A percentile compares a stretch with the other conserved stretches of the same genome.
phyloP scores from a whole-genome alignment of 805 yeast species.

The Spathaspora passalidarum region DNA sequence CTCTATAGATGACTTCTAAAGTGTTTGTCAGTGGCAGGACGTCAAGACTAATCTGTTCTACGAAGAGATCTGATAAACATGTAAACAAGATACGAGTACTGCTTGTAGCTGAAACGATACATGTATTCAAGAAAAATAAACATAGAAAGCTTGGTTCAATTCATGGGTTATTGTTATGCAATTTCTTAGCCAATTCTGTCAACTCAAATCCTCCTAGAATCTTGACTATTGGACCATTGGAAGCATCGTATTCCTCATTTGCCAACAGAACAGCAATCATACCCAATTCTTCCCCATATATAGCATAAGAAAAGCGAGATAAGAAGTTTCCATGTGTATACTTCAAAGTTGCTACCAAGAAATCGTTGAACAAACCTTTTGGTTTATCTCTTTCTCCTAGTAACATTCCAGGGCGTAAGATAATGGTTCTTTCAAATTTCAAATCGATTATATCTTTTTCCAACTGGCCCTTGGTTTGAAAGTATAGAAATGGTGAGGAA shows the following conservation, averaged over 20 bases:
- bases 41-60: too few relatives aligned
- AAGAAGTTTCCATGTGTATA: not conserved
- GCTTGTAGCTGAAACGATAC: too few relatives aligned
- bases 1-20: too few relatives aligned
- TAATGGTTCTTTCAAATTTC: constrained; percentile 67
- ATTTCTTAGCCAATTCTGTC: constrained; percentile 12
- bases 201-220: constrained; percentile 18
- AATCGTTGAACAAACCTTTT: constrained; percentile 35
- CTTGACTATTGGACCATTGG: constrained; percentile 2
- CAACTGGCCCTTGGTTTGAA: constrained; percentile 68
- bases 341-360: not conserved
- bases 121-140: too few relatives aligned
- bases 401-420: constrained; percentile 74
- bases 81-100: too few relatives aligned
- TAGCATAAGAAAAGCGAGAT: constrained; percentile 28
- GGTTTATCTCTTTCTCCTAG: constrained; percentile 56
- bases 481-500: constrained; percentile 57
- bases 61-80: too few relatives aligned
- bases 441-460: constrained; percentile 65
- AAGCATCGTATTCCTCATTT: constrained; percentile 11
- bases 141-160: not conserved
- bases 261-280: constrained; percentile 49
- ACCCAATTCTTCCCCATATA: constrained; percentile 64
- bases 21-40: too few relatives aligned
- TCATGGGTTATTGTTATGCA: not conserved